These are phyloP conservation scores for Salvia sclarea DNA, from an alignment of 305 asterid genomes.

Conservation along the genomic window DNA sequence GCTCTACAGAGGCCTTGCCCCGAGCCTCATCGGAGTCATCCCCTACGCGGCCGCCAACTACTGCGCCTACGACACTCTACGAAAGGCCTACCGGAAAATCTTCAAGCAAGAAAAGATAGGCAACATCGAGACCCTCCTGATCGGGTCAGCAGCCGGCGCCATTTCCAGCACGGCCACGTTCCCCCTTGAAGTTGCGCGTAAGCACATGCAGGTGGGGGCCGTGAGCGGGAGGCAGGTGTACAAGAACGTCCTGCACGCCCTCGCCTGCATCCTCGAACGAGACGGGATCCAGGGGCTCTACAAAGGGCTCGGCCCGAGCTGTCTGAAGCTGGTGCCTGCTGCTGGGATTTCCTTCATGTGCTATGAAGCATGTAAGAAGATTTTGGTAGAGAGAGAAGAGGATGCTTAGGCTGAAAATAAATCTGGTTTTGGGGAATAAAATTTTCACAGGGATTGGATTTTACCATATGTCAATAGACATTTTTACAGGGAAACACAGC, in stretches of 20 bases:
- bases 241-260: constrained; percentile 80
- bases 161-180: constrained; percentile 94
- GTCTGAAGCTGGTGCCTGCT: constrained; percentile 91
- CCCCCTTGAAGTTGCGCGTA: constrained; percentile 98
- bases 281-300: constrained; percentile 83
- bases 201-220: constrained; percentile 96
- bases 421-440: constrained; percentile 10
- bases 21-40: constrained; percentile 86
- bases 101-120: constrained; percentile 79
- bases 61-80: constrained; percentile 78
- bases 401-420: constrained; percentile 46
- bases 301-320: constrained; percentile 95
- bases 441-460: constrained; percentile 10
- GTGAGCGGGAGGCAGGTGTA: constrained; percentile 81
- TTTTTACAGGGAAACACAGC: constrained; percentile 7
- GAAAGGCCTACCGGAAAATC: constrained; percentile 62
- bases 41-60: constrained; percentile 96
- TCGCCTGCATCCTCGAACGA: constrained; percentile 69
- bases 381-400: constrained; percentile 79
- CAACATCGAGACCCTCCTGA: constrained; percentile 82
- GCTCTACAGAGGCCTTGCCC: constrained; percentile 90
- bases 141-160: constrained; percentile 93
- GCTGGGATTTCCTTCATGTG: constrained; percentile 99
- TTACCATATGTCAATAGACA: constrained; percentile 15
- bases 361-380: constrained; percentile 89